A percentile compares a stretch with the other conserved stretches of the same genome.
Conservation (phyloP, 768 basidiomycete genomes). For the Coprinellus micaceus region DNA sequence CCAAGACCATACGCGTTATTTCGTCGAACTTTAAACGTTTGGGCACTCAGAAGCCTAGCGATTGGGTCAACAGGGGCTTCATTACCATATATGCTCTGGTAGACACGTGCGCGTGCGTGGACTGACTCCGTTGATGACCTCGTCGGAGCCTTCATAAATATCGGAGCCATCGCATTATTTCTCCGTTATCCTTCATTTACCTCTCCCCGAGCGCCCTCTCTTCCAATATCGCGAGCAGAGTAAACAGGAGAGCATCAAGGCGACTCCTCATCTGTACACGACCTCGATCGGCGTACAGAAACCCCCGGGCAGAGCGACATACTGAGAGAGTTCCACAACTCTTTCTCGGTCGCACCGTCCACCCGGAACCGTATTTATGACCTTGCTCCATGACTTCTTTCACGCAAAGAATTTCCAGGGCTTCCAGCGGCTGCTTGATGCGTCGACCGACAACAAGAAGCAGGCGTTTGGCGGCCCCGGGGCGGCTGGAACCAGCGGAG, state of each 20-base stretch:
- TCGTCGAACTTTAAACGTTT: too few relatives aligned
- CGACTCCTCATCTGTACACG: not conserved
- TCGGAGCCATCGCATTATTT: too few relatives aligned
- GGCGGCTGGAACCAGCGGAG: conserved; percentile 43
- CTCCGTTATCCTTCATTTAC: not conserved
- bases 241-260: not conserved
- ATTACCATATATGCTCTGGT: not conserved
- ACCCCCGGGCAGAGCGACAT: conserved; percentile 12
- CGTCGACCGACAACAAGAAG: conserved; percentile 31
- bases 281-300: conserved; percentile 6
- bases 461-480: conserved; percentile 15
- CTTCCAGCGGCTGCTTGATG: conserved; percentile 73
- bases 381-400: conserved; percentile 76
- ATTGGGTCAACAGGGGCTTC: not conserved
- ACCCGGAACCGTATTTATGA: conserved; percentile 52
- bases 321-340: conserved; percentile 21
- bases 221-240: not conserved
- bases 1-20: not conserved
- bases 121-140: not conserved
- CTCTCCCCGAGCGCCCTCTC: not conserved
- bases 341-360: conserved; percentile 38
- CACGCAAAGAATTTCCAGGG: conserved; percentile 66
- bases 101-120: not conserved
- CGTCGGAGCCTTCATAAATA: not conserved
- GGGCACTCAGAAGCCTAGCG: not conserved